Percentiles rank a stretch among this genome's conserved stretches.
Conservation (phyloP, 768 basidiomycete species). For the Trametes sanguinea region DNA sequence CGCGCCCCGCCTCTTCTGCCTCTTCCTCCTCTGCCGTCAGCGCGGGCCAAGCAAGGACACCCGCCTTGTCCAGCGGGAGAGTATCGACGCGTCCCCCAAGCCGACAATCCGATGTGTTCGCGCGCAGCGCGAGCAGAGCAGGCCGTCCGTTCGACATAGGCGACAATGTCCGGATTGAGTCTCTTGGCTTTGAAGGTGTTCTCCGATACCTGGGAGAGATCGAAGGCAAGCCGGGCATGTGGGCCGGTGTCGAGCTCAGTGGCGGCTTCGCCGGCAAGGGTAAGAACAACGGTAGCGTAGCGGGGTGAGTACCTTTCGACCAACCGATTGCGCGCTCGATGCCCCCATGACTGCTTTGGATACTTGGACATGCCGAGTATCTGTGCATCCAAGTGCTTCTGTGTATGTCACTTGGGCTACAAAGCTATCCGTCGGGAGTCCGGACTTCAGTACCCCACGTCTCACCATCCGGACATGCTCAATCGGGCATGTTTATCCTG, state of each 20-base stretch:
- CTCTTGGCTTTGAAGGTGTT: conserved; percentile 84
- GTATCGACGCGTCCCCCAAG: conserved; percentile 62
- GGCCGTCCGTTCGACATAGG: conserved; percentile 63
- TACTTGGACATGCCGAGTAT: not conserved
- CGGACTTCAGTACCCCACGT: too few species aligned
- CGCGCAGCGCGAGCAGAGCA: conserved; percentile 48
- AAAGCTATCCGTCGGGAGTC: too few species aligned
- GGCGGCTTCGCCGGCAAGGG: conserved; percentile 88
- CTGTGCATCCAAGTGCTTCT: too few species aligned
- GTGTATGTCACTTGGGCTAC: too few species aligned
- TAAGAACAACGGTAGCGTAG: conserved; percentile 92
- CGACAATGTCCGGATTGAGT: conserved; percentile 84
- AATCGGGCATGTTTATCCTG: too few species aligned
- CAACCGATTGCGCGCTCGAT: not conserved
- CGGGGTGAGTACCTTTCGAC: conserved; percentile 63
- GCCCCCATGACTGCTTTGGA: not conserved
- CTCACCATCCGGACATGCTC: too few species aligned
- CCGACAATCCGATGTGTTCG: conserved; percentile 63
- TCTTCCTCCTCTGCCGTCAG: conserved; percentile 51
- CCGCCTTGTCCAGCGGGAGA: conserved; percentile 46
- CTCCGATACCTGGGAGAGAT: conserved; percentile 83
- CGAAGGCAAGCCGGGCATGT: conserved; percentile 84
- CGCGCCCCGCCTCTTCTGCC: conserved; percentile 59
- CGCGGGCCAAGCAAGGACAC: conserved; percentile 33
- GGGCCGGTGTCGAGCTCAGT: conserved; percentile 91